Evolutionary conservation across 225 moss, liverwort and hornwort genomes (phyloP), one percentile per base, ranked within the genome.

Genomic region (Pseudisothecium myosuroides): DNA sequence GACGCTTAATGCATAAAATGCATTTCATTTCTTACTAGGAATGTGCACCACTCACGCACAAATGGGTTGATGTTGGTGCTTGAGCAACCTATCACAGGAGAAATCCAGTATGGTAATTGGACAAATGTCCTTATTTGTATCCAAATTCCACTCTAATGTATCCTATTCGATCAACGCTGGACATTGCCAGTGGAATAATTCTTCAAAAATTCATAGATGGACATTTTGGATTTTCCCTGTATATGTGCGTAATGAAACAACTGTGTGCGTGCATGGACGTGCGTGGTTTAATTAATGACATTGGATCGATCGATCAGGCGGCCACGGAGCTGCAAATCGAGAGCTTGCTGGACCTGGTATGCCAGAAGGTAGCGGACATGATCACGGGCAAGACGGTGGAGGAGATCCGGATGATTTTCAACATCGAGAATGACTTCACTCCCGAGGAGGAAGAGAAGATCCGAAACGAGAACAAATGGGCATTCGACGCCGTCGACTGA

Each of bases 401-500:
- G 87, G 91, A 91, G 88, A 76, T 90, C 71, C 88, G 88, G 74
- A 90, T 71, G 68, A 83, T 90, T 11, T 91, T 91, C 66, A 88
- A 87, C 71, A 90, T 90, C 61, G 81, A 88, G 71, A 93, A 88
- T 59, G 81, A 90, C 65, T 88, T 93, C 87, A 86, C 90, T 43
- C 61, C 36, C 23, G 86, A 86, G 86, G 93, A 93, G 86, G 88
- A 93, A 74, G 90, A 80, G 56, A 27, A 88, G 86, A 67, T 91
- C 54, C 91, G 88, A 43, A 59, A 89, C 21, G 89, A 93, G 83
- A 88, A 89, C 59, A 83, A 74, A 31, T 93, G 91, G 89, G 89
- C 93, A 16, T 91, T 89, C 71, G 86, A 91, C 20, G 7, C 31
- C 71, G 87, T 52, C 54, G 54, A n/a, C 16, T 56, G 26, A 37